phyloP scores from a whole-genome alignment of 345 rosid species.

The Arabis hirsuta region DNA sequence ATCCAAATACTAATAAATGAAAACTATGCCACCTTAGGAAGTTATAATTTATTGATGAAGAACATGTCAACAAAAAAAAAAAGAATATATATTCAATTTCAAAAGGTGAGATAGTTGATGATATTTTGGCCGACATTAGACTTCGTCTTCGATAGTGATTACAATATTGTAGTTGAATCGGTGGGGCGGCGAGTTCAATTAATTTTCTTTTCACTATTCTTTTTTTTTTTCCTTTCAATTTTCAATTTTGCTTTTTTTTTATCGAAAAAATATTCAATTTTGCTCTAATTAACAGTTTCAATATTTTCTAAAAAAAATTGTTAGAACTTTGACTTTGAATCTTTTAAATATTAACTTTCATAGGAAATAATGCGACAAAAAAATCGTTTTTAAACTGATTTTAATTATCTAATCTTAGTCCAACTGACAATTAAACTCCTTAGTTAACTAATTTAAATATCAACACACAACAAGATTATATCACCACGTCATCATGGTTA shows the following conservation, averaged over 20 bases:
- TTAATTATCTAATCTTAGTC: too few species aligned
- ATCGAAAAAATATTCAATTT: too few species aligned
- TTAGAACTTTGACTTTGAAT: not conserved
- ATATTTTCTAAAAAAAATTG: not conserved
- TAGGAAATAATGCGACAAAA: not conserved
- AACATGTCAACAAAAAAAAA: not conserved
- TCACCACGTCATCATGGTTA: not conserved
- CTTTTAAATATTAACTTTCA: not conserved
- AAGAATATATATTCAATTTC: not conserved
- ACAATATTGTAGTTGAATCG: slow-evolving; percentile 1
- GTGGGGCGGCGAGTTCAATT: not conserved
- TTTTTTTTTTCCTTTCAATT: too few species aligned
- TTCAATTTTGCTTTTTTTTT: not conserved
- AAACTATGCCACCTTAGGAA: not conserved
- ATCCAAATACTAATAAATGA: not conserved
- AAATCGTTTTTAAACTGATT: too few species aligned
- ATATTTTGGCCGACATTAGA: slow-evolving; percentile 26
- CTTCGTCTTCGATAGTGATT: slow-evolving; percentile 1
- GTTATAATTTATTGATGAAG: not conserved
- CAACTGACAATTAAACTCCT: too few species aligned
- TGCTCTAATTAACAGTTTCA: not conserved
- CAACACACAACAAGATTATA: not conserved
- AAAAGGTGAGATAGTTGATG: slow-evolving; percentile 27
- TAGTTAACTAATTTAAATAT: not conserved
- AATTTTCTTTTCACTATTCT: not conserved